phyloP scores from a whole-genome alignment of 805 yeast genomes.

The Hanseniaspora mollemarum region DNA sequence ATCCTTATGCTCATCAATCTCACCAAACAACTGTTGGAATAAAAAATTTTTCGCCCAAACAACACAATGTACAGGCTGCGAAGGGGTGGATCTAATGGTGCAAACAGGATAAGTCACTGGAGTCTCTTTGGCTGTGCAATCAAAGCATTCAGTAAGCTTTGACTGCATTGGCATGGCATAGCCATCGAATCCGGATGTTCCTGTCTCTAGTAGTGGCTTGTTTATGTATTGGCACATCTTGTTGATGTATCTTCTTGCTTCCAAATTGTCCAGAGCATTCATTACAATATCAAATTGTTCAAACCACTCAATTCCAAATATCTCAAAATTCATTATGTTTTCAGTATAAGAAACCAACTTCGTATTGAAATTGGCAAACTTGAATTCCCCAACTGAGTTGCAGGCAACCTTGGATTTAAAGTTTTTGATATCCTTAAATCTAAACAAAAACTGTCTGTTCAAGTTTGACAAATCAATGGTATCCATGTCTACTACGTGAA shows the following conservation, averaged over 20 bases:
- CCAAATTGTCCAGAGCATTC: constrained; percentile 88
- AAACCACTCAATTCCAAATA: constrained; percentile 70
- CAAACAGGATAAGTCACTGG: constrained; percentile 93
- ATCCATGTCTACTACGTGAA: constrained; percentile 88
- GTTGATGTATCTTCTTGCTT: constrained; percentile 85
- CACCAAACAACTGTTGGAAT: constrained; percentile 67
- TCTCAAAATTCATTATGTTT: constrained; percentile 65
- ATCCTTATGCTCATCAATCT: constrained; percentile 30
- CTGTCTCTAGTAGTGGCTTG: constrained; percentile 79
- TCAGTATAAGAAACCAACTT: constrained; percentile 71
- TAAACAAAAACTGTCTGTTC: constrained; percentile 84
- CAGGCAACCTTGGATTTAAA: constrained; percentile 80
- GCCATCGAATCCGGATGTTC: constrained; percentile 91
- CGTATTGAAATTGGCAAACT: constrained; percentile 31
- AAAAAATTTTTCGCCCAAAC: constrained; percentile 95
- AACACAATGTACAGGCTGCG: constrained; percentile 88
- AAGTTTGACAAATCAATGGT: constrained; percentile 87
- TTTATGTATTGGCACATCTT: constrained; percentile 61
- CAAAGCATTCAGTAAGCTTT: constrained; percentile 78
- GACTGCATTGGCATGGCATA: constrained; percentile 89
- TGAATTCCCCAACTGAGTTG: constrained; percentile 66
- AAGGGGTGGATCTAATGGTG: constrained; percentile 92
- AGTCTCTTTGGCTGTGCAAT: constrained; percentile 74
- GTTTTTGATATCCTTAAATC: constrained; percentile 79
- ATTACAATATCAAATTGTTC: constrained; percentile 63